Conservation (phyloP, 257 asterid species). For the Leptodermis oblonga region DNA sequence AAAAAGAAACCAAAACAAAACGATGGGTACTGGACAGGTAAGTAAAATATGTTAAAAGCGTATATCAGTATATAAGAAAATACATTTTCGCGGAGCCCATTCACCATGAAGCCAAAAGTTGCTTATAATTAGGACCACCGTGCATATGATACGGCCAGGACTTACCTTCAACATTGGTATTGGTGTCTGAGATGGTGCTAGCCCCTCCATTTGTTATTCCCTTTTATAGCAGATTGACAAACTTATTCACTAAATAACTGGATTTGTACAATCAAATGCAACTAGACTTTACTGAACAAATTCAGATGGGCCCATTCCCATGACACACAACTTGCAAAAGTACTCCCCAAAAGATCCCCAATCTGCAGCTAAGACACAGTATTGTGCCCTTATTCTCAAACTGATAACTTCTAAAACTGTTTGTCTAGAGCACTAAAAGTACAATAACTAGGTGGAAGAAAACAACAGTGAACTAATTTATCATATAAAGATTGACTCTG, state of each 20-base stretch:
- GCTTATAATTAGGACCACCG: too few relatives aligned
- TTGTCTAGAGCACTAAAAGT: neutral
- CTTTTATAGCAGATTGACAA: neutral
- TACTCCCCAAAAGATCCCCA: neutral
- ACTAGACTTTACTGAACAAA: neutral
- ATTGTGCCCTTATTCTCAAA: neutral
- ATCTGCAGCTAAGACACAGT: neutral
- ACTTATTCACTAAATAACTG: neutral
- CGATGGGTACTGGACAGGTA: too few relatives aligned
- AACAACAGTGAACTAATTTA: neutral
- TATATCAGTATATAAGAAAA: neutral
- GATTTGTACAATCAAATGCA: neutral
- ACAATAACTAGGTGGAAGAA: neutral
- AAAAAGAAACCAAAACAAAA: neutral
- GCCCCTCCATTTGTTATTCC: neutral
- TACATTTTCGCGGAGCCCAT: neutral
- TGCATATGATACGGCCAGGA: neutral
- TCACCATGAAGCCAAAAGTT: neutral
- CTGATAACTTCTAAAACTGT: neutral
- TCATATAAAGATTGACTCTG: neutral
- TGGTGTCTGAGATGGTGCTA: neutral
- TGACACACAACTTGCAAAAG: neutral
- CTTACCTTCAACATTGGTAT: slow-evolving; percentile 3
- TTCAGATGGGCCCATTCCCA: too few relatives aligned
- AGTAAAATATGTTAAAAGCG: neutral